Conservation (phyloP, 805 yeast species). For the Ogataea polymorpha region DNA sequence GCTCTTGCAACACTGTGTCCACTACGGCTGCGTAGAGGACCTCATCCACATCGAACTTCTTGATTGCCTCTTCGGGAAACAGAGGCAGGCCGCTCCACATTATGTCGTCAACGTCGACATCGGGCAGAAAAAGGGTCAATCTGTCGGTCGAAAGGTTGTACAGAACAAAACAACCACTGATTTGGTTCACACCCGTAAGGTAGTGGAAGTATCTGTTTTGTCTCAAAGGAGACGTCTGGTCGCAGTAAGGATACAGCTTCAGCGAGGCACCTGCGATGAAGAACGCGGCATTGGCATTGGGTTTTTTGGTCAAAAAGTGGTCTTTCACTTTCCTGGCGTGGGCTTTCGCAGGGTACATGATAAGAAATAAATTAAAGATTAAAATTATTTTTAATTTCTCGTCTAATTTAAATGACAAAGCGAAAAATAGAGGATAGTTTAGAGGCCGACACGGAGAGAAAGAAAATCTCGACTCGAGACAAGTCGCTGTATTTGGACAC, state of each 20-base stretch:
- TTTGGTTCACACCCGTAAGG: slow-evolving; percentile 69
- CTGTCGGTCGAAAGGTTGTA: slow-evolving; percentile 52
- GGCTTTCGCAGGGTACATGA: slow-evolving; percentile 70
- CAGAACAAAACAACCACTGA: slow-evolving; percentile 71
- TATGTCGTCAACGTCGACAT: slow-evolving; percentile 81
- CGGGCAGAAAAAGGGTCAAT: slow-evolving; percentile 74
- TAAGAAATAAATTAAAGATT: neutral
- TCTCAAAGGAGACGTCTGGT: slow-evolving; percentile 72
- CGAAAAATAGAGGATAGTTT: slow-evolving; percentile 1
- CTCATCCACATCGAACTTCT: slow-evolving; percentile 75
- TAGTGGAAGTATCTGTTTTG: slow-evolving; percentile 92
- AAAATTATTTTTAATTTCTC: neutral
- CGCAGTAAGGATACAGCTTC: slow-evolving; percentile 70
- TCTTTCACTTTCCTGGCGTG: slow-evolving; percentile 59
- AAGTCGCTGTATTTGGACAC: slow-evolving; percentile 36
- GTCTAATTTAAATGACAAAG: neutral
- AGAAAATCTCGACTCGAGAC: slow-evolving; percentile 5
- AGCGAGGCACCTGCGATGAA: slow-evolving; percentile 61
- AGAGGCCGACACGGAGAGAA: neutral
- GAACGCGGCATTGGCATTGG: slow-evolving; percentile 32
- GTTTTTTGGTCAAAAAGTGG: slow-evolving; percentile 28
- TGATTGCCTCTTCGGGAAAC: slow-evolving; percentile 57
- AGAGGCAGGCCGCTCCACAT: slow-evolving; percentile 96
- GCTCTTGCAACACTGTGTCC: slow-evolving; percentile 30
- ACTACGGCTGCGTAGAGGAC: slow-evolving; percentile 63